Percentiles rank a stretch among this genome's conserved stretches.
Conservation (phyloP, 371 early-diverging fungal genomes). For the Mortierella sp. region DNA sequence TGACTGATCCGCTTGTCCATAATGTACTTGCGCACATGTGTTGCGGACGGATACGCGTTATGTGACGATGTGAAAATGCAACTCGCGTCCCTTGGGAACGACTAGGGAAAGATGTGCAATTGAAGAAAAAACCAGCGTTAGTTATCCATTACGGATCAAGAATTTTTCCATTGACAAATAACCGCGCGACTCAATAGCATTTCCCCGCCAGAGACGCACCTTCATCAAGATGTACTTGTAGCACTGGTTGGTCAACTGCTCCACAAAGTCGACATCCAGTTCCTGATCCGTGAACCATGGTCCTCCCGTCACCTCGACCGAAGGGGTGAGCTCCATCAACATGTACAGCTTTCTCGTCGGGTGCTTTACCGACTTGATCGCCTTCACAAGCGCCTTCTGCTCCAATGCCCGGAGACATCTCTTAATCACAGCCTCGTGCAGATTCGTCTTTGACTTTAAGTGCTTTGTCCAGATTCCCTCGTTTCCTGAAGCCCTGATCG, state of each 20-base stretch:
- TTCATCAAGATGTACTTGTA: slow-evolving; percentile 81
- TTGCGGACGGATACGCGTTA: slow-evolving; percentile 81
- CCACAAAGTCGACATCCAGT: slow-evolving; percentile 95
- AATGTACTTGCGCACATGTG: slow-evolving; percentile 78
- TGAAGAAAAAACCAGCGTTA: slow-evolving; percentile 1
- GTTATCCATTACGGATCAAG: no score
- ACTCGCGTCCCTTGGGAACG: slow-evolving; percentile 74
- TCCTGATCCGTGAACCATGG: slow-evolving; percentile 98
- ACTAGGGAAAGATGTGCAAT: slow-evolving; percentile 51
- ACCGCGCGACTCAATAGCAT: not conserved
- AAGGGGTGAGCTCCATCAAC: slow-evolving; percentile 90
- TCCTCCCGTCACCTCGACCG: slow-evolving; percentile 96
- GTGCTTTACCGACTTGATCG: slow-evolving; percentile 95
- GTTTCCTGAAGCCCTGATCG: slow-evolving; percentile 86
- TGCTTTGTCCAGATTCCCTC: slow-evolving; percentile 93
- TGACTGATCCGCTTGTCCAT: slow-evolving; percentile 78
- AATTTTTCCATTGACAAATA: no score
- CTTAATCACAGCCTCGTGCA: slow-evolving; percentile 87
- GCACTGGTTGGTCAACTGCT: slow-evolving; percentile 81
- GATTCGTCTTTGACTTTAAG: slow-evolving; percentile 86
- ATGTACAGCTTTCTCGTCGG: slow-evolving; percentile 96
- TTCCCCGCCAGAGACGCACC: slow-evolving; percentile 56
- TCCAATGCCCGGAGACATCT: slow-evolving; percentile 90
- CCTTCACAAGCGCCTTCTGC: slow-evolving; percentile 88
- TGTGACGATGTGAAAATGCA: slow-evolving; percentile 69